Evolutionary conservation across 2,329 filamentous ascomycete species (phyloP).

Genomic region (Calcarisporium arbuscula): DNA sequence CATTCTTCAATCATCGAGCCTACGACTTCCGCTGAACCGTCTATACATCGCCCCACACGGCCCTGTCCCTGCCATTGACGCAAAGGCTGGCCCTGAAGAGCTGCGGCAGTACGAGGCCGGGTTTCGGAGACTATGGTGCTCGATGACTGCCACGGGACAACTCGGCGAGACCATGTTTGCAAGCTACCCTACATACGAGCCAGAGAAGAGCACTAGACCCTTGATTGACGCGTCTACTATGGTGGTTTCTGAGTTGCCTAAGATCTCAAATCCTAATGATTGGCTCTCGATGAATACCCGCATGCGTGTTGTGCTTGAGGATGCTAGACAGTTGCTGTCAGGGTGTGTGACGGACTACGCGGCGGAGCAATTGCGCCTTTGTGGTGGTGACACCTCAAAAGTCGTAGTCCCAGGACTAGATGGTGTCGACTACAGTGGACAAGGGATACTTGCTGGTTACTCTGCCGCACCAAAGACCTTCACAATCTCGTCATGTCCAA

Average conservation of each 20-base stretch:
- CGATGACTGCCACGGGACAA: background rate
- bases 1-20: slow-evolving; percentile 1
- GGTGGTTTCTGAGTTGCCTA: slow-evolving; percentile 1
- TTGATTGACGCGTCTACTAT: slow-evolving; percentile 1
- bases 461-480: too few relatives aligned
- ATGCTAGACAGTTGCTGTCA: slow-evolving; percentile 1
- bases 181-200: slow-evolving; percentile 2
- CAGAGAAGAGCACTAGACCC: background rate
- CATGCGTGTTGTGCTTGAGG: slow-evolving; percentile 2
- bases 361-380: background rate
- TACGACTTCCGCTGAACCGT: slow-evolving; percentile 1
- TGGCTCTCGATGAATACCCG: slow-evolving; percentile 2
- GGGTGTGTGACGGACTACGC: slow-evolving; percentile 3
- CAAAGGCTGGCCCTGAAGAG: background rate
- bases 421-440: background rate
- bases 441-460: background rate
- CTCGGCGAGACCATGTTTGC: slow-evolving; percentile 3
- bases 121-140: slow-evolving; percentile 1
- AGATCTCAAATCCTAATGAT: slow-evolving; percentile 1
- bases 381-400: background rate
- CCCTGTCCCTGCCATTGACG: background rate
- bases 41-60: slow-evolving; percentile 5
- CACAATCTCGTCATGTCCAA: too few relatives aligned
- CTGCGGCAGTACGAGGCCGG: slow-evolving; percentile 1
- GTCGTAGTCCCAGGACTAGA: background rate